Conservation (phyloP, 2,329 filamentous ascomycete genomes). For the Huntiella savannae region DNA sequence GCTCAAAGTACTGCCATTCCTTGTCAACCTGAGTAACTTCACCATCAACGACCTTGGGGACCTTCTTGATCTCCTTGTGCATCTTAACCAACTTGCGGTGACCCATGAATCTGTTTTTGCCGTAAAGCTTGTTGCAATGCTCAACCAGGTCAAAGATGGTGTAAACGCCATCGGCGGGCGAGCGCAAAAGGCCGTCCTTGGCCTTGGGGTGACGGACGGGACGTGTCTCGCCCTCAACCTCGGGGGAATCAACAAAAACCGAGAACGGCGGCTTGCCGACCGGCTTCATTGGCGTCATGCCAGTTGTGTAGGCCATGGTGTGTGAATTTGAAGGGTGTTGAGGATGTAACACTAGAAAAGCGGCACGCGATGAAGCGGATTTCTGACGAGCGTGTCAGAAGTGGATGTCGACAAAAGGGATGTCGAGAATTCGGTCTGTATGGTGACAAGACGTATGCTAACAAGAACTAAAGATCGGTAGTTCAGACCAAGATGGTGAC, state of each 20-base stretch:
- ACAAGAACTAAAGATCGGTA: too few relatives aligned
- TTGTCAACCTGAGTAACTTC: conserved; percentile 66
- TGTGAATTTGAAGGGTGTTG: neutral
- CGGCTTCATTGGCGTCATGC: conserved; percentile 34
- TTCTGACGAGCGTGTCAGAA: neutral
- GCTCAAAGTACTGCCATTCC: conserved; percentile 80
- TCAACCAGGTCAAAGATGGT: conserved; percentile 67
- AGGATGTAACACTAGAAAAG: neutral
- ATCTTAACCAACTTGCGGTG: conserved; percentile 54
- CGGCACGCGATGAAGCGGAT: neutral
- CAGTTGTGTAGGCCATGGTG: conserved; percentile 22
- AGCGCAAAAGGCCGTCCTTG: conserved; percentile 48
- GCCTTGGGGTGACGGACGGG: conserved; percentile 56
- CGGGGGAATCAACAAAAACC: conserved; percentile 48
- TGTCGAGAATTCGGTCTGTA: neutral
- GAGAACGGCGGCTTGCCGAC: conserved; percentile 56
- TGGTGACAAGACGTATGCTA: neutral
- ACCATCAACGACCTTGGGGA: conserved; percentile 75
- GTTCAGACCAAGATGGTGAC: too few relatives aligned
- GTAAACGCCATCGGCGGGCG: conserved; percentile 47
- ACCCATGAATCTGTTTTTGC: conserved; percentile 47
- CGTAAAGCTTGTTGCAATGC: conserved; percentile 43
- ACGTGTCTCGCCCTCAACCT: conserved; percentile 63
- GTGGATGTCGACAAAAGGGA: too few relatives aligned
- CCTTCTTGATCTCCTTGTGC: conserved; percentile 71